Evolutionary conservation across 192 early-diverging fungal species (phyloP).

Genomic region (Thoreauomyces humboldtii): DNA sequence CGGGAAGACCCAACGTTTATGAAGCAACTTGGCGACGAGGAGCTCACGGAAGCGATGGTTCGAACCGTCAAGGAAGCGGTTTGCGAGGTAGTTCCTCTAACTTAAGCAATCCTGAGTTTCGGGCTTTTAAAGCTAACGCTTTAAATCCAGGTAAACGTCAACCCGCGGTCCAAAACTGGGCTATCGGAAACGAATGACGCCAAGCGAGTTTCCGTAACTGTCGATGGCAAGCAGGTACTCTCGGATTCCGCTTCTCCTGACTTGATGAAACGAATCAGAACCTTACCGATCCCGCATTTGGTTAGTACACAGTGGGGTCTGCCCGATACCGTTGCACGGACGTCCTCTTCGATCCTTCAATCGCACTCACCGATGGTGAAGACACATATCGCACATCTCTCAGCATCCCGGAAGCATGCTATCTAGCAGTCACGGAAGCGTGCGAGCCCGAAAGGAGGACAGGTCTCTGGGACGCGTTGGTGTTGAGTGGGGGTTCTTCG

Average conservation of each 20-base stretch:
- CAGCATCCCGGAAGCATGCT: slow-evolving; percentile 59
- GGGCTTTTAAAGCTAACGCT: too few relatives aligned
- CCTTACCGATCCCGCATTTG: too few relatives aligned
- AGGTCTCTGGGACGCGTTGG: slow-evolving; percentile 80
- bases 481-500: slow-evolving; percentile 77
- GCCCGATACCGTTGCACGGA: slow-evolving; percentile 61
- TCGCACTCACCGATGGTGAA: slow-evolving; percentile 44
- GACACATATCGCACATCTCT: too few relatives aligned
- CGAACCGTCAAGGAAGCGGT: slow-evolving; percentile 31
- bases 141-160: too few relatives aligned
- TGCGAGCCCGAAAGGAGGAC: slow-evolving; percentile 73
- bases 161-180: too few relatives aligned
- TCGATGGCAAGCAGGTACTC: slow-evolving; percentile 32
- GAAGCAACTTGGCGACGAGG: slow-evolving; percentile 38
- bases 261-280: too few relatives aligned
- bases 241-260: too few relatives aligned
- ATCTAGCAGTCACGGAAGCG: slow-evolving; percentile 54
- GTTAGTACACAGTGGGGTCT: slow-evolving; percentile 50
- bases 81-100: slow-evolving; percentile 26
- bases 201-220: too few relatives aligned
- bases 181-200: too few relatives aligned
- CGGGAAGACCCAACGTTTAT: slow-evolving; percentile 50
- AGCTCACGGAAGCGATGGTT: slow-evolving; percentile 20
- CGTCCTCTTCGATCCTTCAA: slow-evolving; percentile 69
- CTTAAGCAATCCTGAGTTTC: too few relatives aligned